phyloP scores from a whole-genome alignment of 768 basidiomycete genomes.

The Mycena polygramma region DNA sequence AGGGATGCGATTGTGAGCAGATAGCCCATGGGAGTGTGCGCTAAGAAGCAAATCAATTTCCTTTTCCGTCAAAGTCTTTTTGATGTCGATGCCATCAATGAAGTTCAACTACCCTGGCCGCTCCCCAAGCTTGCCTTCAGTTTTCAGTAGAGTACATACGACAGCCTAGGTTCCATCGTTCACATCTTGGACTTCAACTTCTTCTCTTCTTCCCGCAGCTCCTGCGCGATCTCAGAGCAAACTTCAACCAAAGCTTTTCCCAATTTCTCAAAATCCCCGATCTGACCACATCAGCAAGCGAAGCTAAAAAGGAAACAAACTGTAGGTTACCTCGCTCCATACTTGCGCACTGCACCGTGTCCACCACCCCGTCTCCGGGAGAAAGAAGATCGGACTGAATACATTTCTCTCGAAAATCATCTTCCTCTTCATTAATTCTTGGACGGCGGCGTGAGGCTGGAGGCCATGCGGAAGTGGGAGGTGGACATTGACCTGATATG shows the following conservation, averaged over 20 bases:
- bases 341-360: constrained; percentile 61
- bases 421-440: constrained; percentile 45
- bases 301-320: constrained; percentile 3
- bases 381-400: constrained; percentile 51
- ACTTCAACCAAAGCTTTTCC: constrained; percentile 53
- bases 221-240: constrained; percentile 49
- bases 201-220: constrained; percentile 33
- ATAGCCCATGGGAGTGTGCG: constrained; percentile 23
- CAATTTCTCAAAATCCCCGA: constrained; percentile 58
- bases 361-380: constrained; percentile 59
- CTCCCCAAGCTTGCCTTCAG: no score
- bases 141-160: no score
- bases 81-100: background rate
- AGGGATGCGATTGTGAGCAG: constrained; percentile 11
- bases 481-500: constrained; percentile 54
- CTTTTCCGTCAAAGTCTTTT: constrained; percentile 8
- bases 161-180: background rate
- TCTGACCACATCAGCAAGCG: constrained; percentile 38
- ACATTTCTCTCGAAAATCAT: constrained; percentile 52
- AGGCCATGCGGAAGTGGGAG: constrained; percentile 52
- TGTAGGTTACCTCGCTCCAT: constrained; percentile 55
- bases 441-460: constrained; percentile 39
- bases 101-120: background rate
- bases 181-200: constrained; percentile 20
- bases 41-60: constrained; percentile 11